phyloP scores from a whole-genome alignment of 2,329 filamentous ascomycete genomes.

The Curvularia lunata region DNA sequence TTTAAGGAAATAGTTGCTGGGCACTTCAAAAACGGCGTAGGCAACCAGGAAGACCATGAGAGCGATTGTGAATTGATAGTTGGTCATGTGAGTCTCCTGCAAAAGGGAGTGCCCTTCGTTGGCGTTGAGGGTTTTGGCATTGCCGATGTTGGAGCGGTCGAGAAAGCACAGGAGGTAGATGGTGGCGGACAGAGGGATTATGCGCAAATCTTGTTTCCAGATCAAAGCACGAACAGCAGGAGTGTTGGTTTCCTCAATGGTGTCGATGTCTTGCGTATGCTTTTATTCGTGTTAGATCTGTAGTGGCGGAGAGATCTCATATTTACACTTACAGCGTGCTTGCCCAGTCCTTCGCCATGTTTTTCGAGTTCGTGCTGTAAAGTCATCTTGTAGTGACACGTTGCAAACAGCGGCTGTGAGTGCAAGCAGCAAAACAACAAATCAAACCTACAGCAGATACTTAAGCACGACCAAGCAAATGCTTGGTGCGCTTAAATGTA shows the following conservation, averaged over 20 bases:
- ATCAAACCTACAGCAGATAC: neutral
- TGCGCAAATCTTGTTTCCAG: constrained; percentile 61
- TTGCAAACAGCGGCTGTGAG: neutral
- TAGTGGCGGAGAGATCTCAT: neutral
- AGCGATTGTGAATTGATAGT: constrained; percentile 57
- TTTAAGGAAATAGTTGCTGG: constrained; percentile 68
- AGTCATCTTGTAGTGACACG: neutral
- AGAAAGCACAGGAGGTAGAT: constrained; percentile 71
- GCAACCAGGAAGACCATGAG: constrained; percentile 41
- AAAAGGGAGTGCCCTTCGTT: constrained; percentile 67
- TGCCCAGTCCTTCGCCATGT: neutral
- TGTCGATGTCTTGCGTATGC: neutral
- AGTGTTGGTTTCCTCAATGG: neutral
- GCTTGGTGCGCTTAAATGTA: constrained; percentile 6
- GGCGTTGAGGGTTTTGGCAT: constrained; percentile 66
- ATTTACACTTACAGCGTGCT: neutral
- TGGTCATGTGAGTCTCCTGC: constrained; percentile 65
- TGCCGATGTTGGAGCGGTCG: constrained; percentile 69
- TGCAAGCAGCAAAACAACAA: neutral
- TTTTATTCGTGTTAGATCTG: neutral
- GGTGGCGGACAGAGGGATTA: constrained; percentile 66
- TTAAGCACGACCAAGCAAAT: constrained; percentile 11
- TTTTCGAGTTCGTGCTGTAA: neutral
- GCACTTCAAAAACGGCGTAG: constrained; percentile 53
- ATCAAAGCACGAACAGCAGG: neutral